Evolutionary conservation across 108 stramenopile species (phyloP).

Genomic region (Pelagomonas calceolata): DNA sequence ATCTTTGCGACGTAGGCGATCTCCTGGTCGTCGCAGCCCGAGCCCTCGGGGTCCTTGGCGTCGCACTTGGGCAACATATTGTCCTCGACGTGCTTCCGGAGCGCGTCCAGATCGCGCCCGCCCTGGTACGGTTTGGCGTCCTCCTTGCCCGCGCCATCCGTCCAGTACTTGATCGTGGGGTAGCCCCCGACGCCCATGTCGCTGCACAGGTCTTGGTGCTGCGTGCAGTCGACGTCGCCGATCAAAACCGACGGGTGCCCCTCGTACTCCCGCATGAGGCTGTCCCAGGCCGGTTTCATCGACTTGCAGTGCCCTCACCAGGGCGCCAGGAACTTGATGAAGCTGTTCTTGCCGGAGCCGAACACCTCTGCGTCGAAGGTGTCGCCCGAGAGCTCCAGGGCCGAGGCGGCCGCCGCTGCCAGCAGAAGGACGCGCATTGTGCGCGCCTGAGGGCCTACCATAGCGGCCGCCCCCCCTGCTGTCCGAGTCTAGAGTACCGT

Average conservation of each 20-base stretch:
- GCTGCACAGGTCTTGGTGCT: slow-evolving; percentile 15
- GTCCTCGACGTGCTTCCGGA: slow-evolving; percentile 22
- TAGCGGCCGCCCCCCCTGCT: too few relatives aligned
- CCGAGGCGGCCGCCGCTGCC: neutral
- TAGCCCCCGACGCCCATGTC: slow-evolving; percentile 38
- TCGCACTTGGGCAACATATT: neutral
- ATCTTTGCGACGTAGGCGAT: neutral
- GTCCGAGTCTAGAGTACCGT: too few relatives aligned
- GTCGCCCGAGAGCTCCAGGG: neutral
- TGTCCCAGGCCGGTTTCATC: neutral
- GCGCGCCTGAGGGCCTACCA: too few relatives aligned
- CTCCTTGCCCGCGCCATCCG: slow-evolving; percentile 14
- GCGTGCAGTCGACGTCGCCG: slow-evolving; percentile 9
- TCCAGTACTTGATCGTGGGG: slow-evolving; percentile 43
- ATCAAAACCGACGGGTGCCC: neutral
- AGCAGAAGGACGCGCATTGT: too few relatives aligned
- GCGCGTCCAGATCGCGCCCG: slow-evolving; percentile 7
- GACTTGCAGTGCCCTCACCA: slow-evolving; percentile 1
- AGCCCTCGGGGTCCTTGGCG: neutral
- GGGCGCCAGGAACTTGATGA: slow-evolving; percentile 1
- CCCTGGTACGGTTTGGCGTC: slow-evolving; percentile 14
- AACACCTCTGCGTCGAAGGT: neutral
- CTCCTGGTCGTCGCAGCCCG: neutral
- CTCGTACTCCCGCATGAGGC: neutral
- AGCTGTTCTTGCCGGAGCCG: neutral